Conservation (phyloP, 2,329 filamentous ascomycete species). For the Cladophialophora immunda region DNA sequence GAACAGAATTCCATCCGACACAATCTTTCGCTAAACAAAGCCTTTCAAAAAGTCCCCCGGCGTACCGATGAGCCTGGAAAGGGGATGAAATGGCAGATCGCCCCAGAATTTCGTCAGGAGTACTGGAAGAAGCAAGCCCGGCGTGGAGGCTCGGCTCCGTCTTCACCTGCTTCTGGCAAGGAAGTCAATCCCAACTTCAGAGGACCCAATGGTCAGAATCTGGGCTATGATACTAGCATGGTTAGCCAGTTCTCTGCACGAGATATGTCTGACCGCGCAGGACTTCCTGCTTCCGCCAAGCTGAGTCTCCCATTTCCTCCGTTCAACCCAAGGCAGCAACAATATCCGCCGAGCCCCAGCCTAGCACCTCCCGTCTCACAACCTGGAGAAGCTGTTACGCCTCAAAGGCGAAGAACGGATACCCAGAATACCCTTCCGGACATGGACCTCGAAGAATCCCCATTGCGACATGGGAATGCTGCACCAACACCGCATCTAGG, state of each 20-base stretch:
- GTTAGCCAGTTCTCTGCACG: constrained; percentile 52
- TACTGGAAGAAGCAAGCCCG: constrained; percentile 75
- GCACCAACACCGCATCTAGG: constrained; percentile 40
- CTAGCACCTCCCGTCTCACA: constrained; percentile 50
- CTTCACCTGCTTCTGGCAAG: constrained; percentile 54
- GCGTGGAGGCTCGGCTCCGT: constrained; percentile 54
- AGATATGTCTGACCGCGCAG: constrained; percentile 25
- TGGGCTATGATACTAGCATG: constrained; percentile 44
- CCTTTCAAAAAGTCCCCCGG: constrained; percentile 91
- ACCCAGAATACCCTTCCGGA: constrained; percentile 45
- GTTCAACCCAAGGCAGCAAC: constrained; percentile 28
- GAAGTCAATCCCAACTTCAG: constrained; percentile 51
- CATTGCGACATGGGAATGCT: constrained; percentile 49
- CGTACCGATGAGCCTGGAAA: constrained; percentile 96
- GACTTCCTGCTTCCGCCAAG: constrained; percentile 27
- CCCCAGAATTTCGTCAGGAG: constrained; percentile 82
- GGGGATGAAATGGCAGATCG: constrained; percentile 98
- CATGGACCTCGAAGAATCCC: constrained; percentile 53
- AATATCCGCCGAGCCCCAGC: constrained; percentile 31
- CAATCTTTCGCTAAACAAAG: constrained; percentile 93
- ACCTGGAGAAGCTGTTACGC: constrained; percentile 57
- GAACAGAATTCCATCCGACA: constrained; percentile 90
- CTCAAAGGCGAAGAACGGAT: constrained; percentile 53
- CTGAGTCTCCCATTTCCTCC: constrained; percentile 36
- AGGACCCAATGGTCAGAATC: constrained; percentile 46